A percentile compares a stretch with the other conserved stretches of the same genome.
phyloP scores from a whole-genome alignment of 202 grass and related monocot species.

The Setaria viridis region DNA sequence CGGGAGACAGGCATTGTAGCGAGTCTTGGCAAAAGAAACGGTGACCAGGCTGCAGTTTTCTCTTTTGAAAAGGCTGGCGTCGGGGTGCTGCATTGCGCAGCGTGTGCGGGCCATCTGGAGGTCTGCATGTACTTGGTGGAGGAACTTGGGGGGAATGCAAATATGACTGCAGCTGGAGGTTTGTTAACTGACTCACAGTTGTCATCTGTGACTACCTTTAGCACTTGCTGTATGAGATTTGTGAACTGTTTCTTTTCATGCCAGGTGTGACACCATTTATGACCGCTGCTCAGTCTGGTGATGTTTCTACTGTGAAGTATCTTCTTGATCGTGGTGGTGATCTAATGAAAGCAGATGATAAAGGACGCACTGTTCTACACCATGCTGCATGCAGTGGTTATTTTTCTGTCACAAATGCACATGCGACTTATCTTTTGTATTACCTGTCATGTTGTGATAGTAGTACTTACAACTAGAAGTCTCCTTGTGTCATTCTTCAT shows the following conservation, averaged over 20 bases:
- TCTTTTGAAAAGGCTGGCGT: not conserved
- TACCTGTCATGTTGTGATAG: no score
- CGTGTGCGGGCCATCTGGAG: slow-evolving; percentile 14
- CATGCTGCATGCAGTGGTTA: slow-evolving; percentile 25
- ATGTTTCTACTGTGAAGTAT: slow-evolving; percentile 44
- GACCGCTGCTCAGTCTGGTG: slow-evolving; percentile 35
- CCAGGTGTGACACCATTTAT: slow-evolving; percentile 37
- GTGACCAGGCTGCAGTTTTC: not conserved
- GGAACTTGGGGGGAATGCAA: slow-evolving; percentile 32
- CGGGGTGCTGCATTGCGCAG: not conserved
- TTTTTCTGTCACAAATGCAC: no score
- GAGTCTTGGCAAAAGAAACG: slow-evolving; percentile 3
- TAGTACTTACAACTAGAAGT: not conserved
- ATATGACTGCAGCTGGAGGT: slow-evolving; percentile 38
- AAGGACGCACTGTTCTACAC: slow-evolving; percentile 44
- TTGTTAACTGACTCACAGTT: not conserved
- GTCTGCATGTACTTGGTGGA: slow-evolving; percentile 49
- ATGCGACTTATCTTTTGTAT: no score
- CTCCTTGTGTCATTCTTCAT: not conserved
- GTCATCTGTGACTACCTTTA: not conserved
- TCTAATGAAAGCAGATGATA: slow-evolving; percentile 32
- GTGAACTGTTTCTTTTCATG: not conserved
- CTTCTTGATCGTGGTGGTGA: slow-evolving; percentile 39
- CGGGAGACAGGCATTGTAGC: not conserved
- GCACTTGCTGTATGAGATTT: not conserved